Evolutionary conservation across 177 flowering plant genomes (phyloP).

Genomic region (Vitis hybrid): DNA sequence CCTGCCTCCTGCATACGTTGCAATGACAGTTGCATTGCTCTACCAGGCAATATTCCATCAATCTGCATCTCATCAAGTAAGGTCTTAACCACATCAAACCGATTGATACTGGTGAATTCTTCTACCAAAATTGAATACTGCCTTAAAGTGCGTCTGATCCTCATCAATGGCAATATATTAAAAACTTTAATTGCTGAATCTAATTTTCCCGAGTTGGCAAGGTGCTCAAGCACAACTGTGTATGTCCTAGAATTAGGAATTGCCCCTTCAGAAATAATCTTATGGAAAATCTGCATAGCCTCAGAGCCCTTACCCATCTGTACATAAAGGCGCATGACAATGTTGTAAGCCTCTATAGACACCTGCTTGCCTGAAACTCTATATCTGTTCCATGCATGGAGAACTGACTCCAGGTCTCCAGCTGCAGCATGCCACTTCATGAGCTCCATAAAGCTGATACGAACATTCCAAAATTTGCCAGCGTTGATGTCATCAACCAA

Average conservation of each 20-base stretch:
- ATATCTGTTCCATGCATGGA: slow-evolving; percentile 54
- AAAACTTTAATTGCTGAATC: slow-evolving; percentile 66
- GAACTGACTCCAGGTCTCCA: slow-evolving; percentile 56
- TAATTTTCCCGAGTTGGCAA: slow-evolving; percentile 45
- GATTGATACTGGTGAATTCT: slow-evolving; percentile 32
- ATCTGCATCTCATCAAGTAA: slow-evolving; percentile 62
- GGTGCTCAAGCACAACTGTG: slow-evolving; percentile 68
- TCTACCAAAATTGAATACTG: slow-evolving; percentile 61
- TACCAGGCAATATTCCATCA: slow-evolving; percentile 76
- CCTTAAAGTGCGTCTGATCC: slow-evolving; percentile 63
- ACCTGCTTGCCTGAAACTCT: slow-evolving; percentile 32
- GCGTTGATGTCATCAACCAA: slow-evolving; percentile 50
- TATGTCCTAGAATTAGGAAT: slow-evolving; percentile 81
- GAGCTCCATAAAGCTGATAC: slow-evolving; percentile 60
- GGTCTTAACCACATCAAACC: slow-evolving; percentile 47
- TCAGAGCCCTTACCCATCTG: slow-evolving; percentile 44
- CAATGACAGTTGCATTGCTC: slow-evolving; percentile 46
- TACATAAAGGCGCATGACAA: slow-evolving; percentile 57
- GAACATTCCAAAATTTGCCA: slow-evolving; percentile 47
- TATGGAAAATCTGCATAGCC: slow-evolving; percentile 52
- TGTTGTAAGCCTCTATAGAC: slow-evolving; percentile 70
- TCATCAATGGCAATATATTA: slow-evolving; percentile 58
- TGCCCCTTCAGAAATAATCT: slow-evolving; percentile 62
- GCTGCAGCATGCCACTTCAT: slow-evolving; percentile 59
- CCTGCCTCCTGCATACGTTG: slow-evolving; percentile 54